These are phyloP conservation scores for Borealophlyctis nickersoniae DNA, from an alignment of 192 early-diverging fungal genomes.

Conservation along the genomic window DNA sequence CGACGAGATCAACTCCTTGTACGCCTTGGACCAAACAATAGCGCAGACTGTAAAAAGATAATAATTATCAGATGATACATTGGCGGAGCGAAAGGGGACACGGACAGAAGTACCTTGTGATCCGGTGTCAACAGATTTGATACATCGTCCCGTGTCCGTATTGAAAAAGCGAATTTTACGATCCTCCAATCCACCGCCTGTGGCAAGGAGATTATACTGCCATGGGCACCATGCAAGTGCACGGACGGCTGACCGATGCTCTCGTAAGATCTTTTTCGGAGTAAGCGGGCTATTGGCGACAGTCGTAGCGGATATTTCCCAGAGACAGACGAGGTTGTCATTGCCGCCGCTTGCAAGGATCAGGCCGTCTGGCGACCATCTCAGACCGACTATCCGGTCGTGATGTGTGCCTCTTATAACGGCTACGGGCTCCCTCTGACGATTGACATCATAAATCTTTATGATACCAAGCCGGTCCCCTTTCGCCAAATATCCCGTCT, in stretches of 20 bases:
- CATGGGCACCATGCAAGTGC: slow-evolving; percentile 95
- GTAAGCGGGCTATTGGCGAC: slow-evolving; percentile 3
- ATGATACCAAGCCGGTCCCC: slow-evolving; percentile 82
- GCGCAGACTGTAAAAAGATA: slow-evolving; percentile 31
- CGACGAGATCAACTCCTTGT: slow-evolving; percentile 39
- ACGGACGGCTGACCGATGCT: slow-evolving; percentile 59
- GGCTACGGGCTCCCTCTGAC: too few species aligned
- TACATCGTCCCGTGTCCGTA: slow-evolving; percentile 4
- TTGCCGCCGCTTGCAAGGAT: slow-evolving; percentile 55
- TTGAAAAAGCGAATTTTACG: slow-evolving; percentile 55
- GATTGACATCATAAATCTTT: slow-evolving; percentile 74
- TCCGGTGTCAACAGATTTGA: background rate
- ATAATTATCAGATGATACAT: background rate
- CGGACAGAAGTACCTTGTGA: background rate
- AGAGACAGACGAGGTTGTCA: slow-evolving; percentile 61
- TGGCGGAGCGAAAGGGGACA: background rate
- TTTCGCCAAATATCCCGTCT: slow-evolving; percentile 65
- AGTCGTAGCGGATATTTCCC: slow-evolving; percentile 27
- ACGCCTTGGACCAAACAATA: slow-evolving; percentile 37
- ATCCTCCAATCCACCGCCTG: slow-evolving; percentile 52
- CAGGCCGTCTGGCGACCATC: slow-evolving; percentile 45
- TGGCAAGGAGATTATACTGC: slow-evolving; percentile 60
- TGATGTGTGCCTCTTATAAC: slow-evolving; percentile 63
- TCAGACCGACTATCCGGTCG: slow-evolving; percentile 41
- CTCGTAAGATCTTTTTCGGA: slow-evolving; percentile 24